phyloP scores from a whole-genome alignment of 192 early-diverging fungal genomes.

The Martensiomyces pterosporus region DNA sequence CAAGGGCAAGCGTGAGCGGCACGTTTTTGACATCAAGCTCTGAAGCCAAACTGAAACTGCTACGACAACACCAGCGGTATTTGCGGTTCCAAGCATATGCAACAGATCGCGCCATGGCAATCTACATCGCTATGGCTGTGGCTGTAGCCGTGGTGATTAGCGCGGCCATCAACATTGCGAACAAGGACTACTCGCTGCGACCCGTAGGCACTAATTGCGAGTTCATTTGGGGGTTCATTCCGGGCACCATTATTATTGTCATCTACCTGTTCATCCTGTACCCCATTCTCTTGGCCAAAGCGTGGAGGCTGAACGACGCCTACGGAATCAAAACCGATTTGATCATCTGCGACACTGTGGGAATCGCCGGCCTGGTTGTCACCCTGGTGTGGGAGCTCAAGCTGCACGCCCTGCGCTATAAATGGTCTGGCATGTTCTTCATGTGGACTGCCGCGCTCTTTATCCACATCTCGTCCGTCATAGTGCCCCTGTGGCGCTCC shows the following conservation, averaged over 20 bases:
- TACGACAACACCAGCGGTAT: background rate
- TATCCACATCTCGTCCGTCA: constrained; percentile 23
- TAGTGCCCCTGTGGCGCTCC: constrained; percentile 24
- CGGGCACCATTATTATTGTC: background rate
- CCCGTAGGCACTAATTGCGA: background rate
- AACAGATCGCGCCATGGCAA: background rate
- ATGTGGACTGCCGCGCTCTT: constrained; percentile 22
- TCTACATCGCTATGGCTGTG: background rate
- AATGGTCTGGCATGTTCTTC: constrained; percentile 43
- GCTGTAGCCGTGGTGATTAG: background rate
- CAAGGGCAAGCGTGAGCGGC: background rate
- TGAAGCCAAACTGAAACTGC: background rate
- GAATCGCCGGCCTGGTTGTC: background rate
- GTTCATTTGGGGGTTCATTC: background rate
- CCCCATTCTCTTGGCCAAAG: background rate
- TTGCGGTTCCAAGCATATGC: background rate
- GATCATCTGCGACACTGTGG: background rate
- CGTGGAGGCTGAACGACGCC: background rate
- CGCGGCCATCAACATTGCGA: background rate
- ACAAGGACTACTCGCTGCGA: background rate
- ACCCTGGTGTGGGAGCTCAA: background rate
- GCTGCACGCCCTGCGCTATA: constrained; percentile 2
- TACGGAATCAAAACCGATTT: background rate
- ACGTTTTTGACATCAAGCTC: background rate
- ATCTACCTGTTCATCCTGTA: background rate